Base-by-base conservation (phyloP, 2,329 filamentous ascomycete species). In the Aureobasidium sp. region DNA sequence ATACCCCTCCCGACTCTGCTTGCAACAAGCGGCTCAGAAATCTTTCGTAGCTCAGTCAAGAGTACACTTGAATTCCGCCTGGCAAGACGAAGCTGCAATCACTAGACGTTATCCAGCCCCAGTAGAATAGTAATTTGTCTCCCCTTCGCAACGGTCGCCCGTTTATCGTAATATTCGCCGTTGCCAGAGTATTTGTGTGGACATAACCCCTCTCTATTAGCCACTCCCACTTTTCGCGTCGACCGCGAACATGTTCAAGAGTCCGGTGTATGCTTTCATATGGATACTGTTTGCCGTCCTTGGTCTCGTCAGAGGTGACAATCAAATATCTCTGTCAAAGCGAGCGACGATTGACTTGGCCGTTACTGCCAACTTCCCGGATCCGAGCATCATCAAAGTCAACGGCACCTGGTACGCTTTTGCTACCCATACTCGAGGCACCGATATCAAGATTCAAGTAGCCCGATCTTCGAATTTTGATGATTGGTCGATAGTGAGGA, bases 381-480 rank as follows among this genome's bases (percentile, higher is more conserved):
- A 85, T 65, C 82, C 83, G 8, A 72, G 76, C 14, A 76, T 86
- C 53, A 67, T 85, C 52, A 70, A 79, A 66, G 76, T 71, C 3
- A 75, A 80, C 64, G 79, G 76, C 8, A 75, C 71, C 2, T 86
- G 80, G 77, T 83, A 85, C 66, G 80, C 83, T 8, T 86, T 85
- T 69, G 82, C 68, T 22, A 71, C 68, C 11, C 53, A 68, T n/a
- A 68, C 68, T 1, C 76, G 76, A 54, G 78, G 78, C 61, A 79
- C 75, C 50, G 73, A 76, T 22, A 74, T 69, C 31, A 66, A 81
- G 61, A 75, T 86, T 6, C 84, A 85, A 66, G 76, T 82, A 3
- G 84, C 84, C 2, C 74, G 67, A 2, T 81, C 81, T 2, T 64
- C 71, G 1, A 76, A 80, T 52, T 79, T 83, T 53, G 69, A 73